Percentiles rank a stretch among this genome's conserved stretches.
Conservation (phyloP, 108 stramenopile genomes). For the Pseudonitzschia pungens region DNA sequence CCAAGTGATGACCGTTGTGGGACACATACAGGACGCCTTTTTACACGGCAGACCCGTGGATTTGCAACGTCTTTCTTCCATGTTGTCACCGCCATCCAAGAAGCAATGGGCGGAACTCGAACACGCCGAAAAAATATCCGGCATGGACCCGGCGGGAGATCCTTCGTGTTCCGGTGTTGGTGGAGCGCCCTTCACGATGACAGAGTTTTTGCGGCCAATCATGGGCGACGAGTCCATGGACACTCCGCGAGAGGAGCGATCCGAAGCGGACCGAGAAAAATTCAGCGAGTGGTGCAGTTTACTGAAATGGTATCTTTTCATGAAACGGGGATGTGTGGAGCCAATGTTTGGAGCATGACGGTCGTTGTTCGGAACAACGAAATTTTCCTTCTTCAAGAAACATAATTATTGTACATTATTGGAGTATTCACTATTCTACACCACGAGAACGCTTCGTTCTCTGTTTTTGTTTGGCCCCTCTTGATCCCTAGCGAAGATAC, state of each 20-base stretch:
- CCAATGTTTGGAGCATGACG: slow-evolving; percentile 33
- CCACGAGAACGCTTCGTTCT: no score
- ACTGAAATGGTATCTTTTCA: slow-evolving; percentile 67
- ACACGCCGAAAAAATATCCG: slow-evolving; percentile 45
- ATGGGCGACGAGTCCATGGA: slow-evolving; percentile 52
- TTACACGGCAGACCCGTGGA: slow-evolving; percentile 55
- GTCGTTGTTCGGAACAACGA: no score
- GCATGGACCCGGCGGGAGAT: slow-evolving; percentile 56
- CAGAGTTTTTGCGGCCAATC: slow-evolving; percentile 62
- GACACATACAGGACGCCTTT: slow-evolving; percentile 64
- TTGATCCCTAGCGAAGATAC: not conserved
- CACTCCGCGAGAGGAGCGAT: slow-evolving; percentile 58
- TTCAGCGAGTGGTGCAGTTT: slow-evolving; percentile 54
- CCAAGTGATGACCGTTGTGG: slow-evolving; percentile 66
- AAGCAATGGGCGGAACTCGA: slow-evolving; percentile 62
- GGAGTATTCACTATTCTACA: no score
- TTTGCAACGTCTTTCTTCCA: slow-evolving; percentile 39
- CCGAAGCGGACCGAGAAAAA: slow-evolving; percentile 35
- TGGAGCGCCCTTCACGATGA: slow-evolving; percentile 55
- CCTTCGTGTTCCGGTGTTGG: slow-evolving; percentile 55
- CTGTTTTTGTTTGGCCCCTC: not conserved
- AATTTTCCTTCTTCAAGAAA: no score
- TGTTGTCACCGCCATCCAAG: slow-evolving; percentile 49
- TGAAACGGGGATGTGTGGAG: slow-evolving; percentile 49
- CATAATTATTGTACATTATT: no score